Conservation (phyloP, 1,284 basidiomycete genomes). For the Ceratobasidium sp. region DNA sequence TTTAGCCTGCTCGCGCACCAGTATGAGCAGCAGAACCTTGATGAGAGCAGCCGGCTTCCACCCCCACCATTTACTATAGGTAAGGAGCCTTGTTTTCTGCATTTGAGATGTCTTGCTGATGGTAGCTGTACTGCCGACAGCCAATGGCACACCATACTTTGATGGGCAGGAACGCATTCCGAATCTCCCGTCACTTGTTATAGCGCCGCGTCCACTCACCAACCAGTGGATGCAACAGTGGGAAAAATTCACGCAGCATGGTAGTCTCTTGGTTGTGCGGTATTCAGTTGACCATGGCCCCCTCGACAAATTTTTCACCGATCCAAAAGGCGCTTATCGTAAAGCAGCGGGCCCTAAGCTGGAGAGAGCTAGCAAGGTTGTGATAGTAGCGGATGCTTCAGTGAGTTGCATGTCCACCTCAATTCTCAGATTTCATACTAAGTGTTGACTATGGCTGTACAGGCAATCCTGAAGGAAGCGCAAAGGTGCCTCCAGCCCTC, state of each 20-base stretch:
- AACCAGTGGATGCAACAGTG: constrained; percentile 13
- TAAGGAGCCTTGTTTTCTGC: neutral
- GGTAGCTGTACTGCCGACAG: neutral
- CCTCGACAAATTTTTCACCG: neutral
- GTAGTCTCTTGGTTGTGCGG: neutral
- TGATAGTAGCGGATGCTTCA: constrained; percentile 12
- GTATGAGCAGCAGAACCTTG: constrained; percentile 4
- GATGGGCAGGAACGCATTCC: neutral
- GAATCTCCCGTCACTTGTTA: neutral
- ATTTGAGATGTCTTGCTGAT: neutral
- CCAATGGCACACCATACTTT: constrained; percentile 2
- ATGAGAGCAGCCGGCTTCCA: neutral
- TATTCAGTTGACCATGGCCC: neutral
- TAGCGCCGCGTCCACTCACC: neutral
- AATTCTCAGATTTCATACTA: neutral
- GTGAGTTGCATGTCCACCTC: neutral
- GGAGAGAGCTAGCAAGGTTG: neutral
- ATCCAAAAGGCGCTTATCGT: neutral
- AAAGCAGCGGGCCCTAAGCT: constrained; percentile 2
- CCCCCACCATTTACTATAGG: neutral
- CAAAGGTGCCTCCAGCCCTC: neutral
- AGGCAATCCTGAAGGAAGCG: constrained; percentile 5
- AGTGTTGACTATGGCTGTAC: neutral
- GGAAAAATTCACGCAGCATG: neutral
- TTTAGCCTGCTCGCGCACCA: constrained; percentile 8